Base-by-base conservation (phyloP, 176 grass and related monocot genomes). In the Oryza glumipatula region DNA sequence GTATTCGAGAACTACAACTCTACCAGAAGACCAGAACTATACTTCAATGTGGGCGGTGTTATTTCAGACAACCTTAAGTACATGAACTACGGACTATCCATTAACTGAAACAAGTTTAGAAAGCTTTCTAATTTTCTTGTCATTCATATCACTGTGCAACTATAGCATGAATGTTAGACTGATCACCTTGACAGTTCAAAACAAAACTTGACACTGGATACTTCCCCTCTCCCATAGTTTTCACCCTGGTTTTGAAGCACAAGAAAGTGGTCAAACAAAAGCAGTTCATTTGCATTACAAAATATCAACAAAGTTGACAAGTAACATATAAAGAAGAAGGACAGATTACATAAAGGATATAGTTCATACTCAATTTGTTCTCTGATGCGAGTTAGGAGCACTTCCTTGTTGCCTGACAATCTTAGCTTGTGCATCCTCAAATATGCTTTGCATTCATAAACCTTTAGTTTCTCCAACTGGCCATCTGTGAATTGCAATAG, bases 371-470 rank as follows among this genome's bases (percentile, higher is more conserved):
- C 80, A 3, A 89, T 76, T 74, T 93, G 83, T 44, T 93, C 83
- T 79, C 61, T 88, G 76, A 95, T 92, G 80, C 88, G 83, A 70
- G 36, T 68, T 58, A 92, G 76, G 76, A 93, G 83, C 66, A 88
- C 71, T 68, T 88, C 85, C 76, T 95, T 92, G 28, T 91, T 95
- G 86, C 86, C 94, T 70, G 90, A 79, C 43, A 86, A 78, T 87
- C 88, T 91, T 26, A 93, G 72, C 72, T 85, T 88, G 88, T 92
- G 77, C 56, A 90, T 86, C 84, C 91, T 88, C 68, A 93, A 43
- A 87, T 95, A 95, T 58, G 87, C 33, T 89, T 92, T 95, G 68
- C 85, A 95, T 68, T 95, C 76, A 21, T 89, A 67, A 47, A 92
- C 79, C 61, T 91, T 95, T 15, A 91, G 19, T 85, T 85, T 92